Evolutionary conservation across 1,284 basidiomycete species (phyloP), one percentile per base, ranked within the genome.

Genomic region (Ustilago crameri): DNA sequence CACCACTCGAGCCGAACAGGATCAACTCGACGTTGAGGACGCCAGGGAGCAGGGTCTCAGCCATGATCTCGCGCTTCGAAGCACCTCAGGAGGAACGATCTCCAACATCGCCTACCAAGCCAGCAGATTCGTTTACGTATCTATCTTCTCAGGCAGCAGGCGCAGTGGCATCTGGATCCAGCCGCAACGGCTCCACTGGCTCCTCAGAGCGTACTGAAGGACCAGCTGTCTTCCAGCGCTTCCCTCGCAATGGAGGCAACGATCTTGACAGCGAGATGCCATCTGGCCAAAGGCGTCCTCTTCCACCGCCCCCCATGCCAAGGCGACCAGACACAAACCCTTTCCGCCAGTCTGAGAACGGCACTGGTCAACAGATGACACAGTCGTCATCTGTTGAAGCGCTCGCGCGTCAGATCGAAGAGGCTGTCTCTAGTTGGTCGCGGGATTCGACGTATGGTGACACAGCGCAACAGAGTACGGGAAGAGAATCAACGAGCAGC

Each of bases 11-110:
- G 24, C 73, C 73, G 1, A 45, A 53, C 20, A 41, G 64, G 24
- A 20, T 56, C 24, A 44, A 35, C 40, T 26, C 47, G 4, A 15
- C 22, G 22, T 9, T 40, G 12, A 43, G 61, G 22, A 23, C 51
- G 8, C 51, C 66, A 1, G 63, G 48, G 18, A 66, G 59, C 32
- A 66, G 53, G 27, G 68, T 75, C 8, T 75, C 69, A n/a, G 60
- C 51, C 5, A 72, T 72, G 67, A 61, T 75, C 10, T 64, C 63
- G 22, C 41, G 59, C 4, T 75, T 75, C 27, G 73, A 75, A n/a
- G 12, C 54, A 7, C 22, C 34, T 3, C 35, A 37, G 18, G 49
- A 46, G 4, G 45, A 65, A 32, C 54, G 30, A 22, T 32, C 54
- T 24, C 54, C 61, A 0, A 35, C 46, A 9, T 45, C 43, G 14